Base-by-base conservation (phyloP, 2,329 filamentous ascomycete genomes). In the Claviceps sp. region DNA sequence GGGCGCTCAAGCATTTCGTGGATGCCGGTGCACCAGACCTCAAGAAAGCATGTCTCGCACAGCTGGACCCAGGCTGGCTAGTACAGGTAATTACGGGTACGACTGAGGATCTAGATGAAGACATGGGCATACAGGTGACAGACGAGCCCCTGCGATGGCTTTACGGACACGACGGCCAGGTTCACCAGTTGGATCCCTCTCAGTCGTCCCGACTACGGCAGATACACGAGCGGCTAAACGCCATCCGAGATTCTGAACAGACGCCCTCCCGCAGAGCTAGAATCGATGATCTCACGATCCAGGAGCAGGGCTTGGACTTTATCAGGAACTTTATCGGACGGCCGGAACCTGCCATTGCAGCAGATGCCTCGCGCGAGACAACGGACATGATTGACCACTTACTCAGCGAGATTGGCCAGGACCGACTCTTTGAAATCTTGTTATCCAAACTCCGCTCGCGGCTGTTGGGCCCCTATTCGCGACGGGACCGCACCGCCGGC, bases 1-100 rank as follows among this genome's bases (percentile, higher is more conserved):
- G 93, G 91, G 88, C 89, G 5, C 71, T 98, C 53, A 97, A 97
- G 64, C 88, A 97, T 67, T 77, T 96, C 48, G 84, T 95, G 2
- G 78, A 86, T 56, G 82, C 81, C 22, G 80, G 86, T 5, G 77
- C 78, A 18, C 81, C 84, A 45, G 78, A 84, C 13, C 72, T 86
- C 58, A 95, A 93, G 67, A 84, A 85, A 60, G 77, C 79, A 47
- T 88, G 88, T 54, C 70, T 97, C 13, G 82, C 90, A 48, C 82
- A 86, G 61, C 74, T 97, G 4, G 83, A 82, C 8, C 78, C 87
- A 0, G 81, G 79, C 11, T 95, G 88, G 87, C 75, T 97, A 13
- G 77, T 91, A 55, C 82, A 84, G 54, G 75, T 93, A 22, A 86
- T 96, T 45, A 82, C 79, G 30, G 48, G 55, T 2, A 51, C 60